Percentiles rank a stretch among this genome's conserved stretches.
phyloP scores from a whole-genome alignment of 2,329 filamentous ascomycete genomes.

The Stemphylium lycopersici region DNA sequence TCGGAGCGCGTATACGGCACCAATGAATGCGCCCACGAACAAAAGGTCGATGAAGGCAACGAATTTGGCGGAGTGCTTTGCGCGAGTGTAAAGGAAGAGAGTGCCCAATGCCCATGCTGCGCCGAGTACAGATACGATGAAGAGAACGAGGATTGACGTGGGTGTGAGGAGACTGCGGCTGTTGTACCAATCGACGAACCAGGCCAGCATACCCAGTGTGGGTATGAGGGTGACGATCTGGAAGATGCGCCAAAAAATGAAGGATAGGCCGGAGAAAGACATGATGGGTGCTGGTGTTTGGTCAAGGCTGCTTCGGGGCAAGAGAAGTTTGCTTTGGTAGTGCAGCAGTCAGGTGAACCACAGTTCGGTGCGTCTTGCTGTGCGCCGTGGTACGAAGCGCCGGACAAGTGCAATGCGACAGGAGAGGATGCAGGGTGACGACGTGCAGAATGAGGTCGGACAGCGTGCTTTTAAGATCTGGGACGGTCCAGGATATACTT shows the following conservation, averaged over 20 bases:
- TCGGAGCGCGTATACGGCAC: constrained; percentile 64
- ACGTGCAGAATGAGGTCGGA: constrained; percentile 16
- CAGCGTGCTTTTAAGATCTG: constrained; percentile 21
- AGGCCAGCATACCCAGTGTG: constrained; percentile 65
- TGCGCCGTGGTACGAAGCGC: constrained; percentile 4
- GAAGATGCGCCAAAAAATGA: constrained; percentile 66
- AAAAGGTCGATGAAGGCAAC: constrained; percentile 66
- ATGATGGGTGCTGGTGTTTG: constrained; percentile 40
- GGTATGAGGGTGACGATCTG: constrained; percentile 68
- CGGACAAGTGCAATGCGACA: constrained; percentile 15
- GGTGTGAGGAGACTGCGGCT: constrained; percentile 64
- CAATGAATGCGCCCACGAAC: constrained; percentile 69
- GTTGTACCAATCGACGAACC: constrained; percentile 66
- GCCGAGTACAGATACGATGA: constrained; percentile 68
- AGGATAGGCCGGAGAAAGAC: constrained; percentile 62
- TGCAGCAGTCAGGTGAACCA: constrained; percentile 13
- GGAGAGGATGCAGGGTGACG: constrained; percentile 17
- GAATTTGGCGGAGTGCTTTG: constrained; percentile 64
- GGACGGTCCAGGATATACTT: constrained; percentile 19
- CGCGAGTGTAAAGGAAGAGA: constrained; percentile 63
- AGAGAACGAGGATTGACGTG: constrained; percentile 65
- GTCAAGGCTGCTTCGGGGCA: constrained; percentile 1
- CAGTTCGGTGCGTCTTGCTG: constrained; percentile 8
- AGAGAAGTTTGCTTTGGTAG: constrained; percentile 13
- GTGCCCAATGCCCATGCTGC: constrained; percentile 67